Evolutionary conservation across 2,329 filamentous ascomycete genomes (phyloP).

Genomic region (Fusarium austroafricanum): DNA sequence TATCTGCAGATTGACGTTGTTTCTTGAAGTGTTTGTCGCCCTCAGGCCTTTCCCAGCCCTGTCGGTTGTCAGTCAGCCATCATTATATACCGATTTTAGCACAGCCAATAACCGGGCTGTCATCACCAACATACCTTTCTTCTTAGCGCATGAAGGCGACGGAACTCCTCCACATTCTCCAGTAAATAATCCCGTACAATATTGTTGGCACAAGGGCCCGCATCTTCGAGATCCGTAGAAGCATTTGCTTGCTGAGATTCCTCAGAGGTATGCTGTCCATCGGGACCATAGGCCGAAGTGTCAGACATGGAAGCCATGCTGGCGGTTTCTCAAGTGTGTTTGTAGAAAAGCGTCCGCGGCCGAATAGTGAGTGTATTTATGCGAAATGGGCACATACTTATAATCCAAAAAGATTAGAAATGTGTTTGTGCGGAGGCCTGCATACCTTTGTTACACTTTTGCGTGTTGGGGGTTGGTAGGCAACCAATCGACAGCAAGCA

Average conservation of each 20-base stretch:
- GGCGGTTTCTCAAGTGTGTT: no score
- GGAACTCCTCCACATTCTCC: slow-evolving; percentile 10
- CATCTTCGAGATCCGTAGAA: rapidly evolving
- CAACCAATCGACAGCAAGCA: not conserved
- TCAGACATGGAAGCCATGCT: not conserved
- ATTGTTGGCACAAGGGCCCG: not conserved
- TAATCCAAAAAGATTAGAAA: not conserved
- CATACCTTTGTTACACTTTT: not conserved
- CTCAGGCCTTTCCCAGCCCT: slow-evolving; percentile 59
- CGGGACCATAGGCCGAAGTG: not conserved
- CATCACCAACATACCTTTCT: slow-evolving; percentile 4
- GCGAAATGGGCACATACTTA: not conserved
- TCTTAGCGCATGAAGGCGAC: slow-evolving; percentile 9
- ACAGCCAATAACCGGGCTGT: no score
- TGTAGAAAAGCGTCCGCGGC: no score
- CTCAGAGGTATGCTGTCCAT: no score
- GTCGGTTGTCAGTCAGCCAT: not conserved
- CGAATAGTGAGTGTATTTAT: no score
- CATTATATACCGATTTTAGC: rapidly evolving
- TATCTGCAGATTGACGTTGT: slow-evolving; percentile 54
- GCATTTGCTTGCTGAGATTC: no score
- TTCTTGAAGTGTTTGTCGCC: slow-evolving; percentile 58
- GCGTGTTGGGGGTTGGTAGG: not conserved
- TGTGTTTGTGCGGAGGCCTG: not conserved
- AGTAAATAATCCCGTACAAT: slow-evolving; percentile 5